Evolutionary conservation across 805 yeast species (phyloP), one percentile per base, ranked within the genome.

Genomic region (Candida boleticola): DNA sequence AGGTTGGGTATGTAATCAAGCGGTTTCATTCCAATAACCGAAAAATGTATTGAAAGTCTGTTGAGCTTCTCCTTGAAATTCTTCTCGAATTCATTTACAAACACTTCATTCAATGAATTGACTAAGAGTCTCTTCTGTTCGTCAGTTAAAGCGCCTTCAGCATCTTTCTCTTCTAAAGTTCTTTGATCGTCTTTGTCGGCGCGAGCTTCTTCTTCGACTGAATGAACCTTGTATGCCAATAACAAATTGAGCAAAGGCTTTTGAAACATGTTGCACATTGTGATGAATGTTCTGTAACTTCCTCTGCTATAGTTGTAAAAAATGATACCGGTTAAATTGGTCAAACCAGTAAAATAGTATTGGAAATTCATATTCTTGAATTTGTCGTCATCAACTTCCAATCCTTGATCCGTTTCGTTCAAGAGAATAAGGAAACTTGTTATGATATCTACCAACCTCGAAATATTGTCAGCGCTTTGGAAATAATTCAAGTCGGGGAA

Each of bases 21-120:
- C 3, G 82, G 68, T 4, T 57, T 43, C 23, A 83, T 46, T 7
- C 63, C 64, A 13, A 71, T 56, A 10, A 64, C 54, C 27, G 65
- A 52, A 52, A 85, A 76, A 53, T 83, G 87, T 9, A 68, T 56
- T 41, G 64, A 68, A 29, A 85, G 57, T 18, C 68, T 52, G 7
- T 78, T 74, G 29, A 50, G 44, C 38, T 73, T 69, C 31, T 64
- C 57, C 16, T 67, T 60, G 38, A 84, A 66, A 16, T 74, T 66
- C 45, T 67, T 64, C 32, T 73, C 66, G 50, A 80, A 81, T 17
- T 82, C 73, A 10, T 40, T 36, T 5, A 51, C 34, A 22, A 54
- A 54, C 3, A 26, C 34, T 6, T 44, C 49, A 18, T 46, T 21
- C 5, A 50, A 39, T 18, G 45, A 37, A 13, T 23, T 26, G n/a